A percentile compares a stretch with the other conserved stretches of the same genome.
These are phyloP conservation scores for Beauveria pseudobassiana DNA, from an alignment of 2,329 filamentous ascomycete genomes.

Conservation along the genomic window DNA sequence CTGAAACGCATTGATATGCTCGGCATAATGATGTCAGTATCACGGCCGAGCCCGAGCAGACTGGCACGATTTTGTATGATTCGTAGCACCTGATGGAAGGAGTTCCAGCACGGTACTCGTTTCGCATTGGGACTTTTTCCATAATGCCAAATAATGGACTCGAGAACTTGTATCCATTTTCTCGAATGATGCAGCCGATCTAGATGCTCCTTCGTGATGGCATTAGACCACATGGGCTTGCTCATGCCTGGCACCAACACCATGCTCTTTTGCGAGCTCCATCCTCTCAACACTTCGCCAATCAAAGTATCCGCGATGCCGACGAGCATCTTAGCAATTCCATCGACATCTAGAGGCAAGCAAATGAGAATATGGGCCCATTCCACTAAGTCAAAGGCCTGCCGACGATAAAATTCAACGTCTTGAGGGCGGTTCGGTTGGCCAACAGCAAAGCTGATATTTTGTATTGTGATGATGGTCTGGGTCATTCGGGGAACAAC, in stretches of 20 bases:
- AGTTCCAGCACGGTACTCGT: constrained; percentile 52
- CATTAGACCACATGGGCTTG: constrained; percentile 80
- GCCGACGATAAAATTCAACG: constrained; percentile 42
- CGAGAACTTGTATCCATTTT: constrained; percentile 79
- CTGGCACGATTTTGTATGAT: constrained; percentile 73
- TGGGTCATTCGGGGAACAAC: constrained; percentile 55
- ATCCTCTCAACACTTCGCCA: constrained; percentile 73
- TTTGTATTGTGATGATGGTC: constrained; percentile 53
- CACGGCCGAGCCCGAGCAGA: constrained; percentile 64
- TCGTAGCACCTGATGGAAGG: constrained; percentile 63
- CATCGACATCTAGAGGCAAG: constrained; percentile 77
- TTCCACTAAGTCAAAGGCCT: constrained; percentile 62
- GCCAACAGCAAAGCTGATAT: constrained; percentile 33
- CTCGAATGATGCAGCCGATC: constrained; percentile 68
- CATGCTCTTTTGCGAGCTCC: constrained; percentile 81
- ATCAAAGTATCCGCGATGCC: constrained; percentile 76
- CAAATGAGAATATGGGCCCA: constrained; percentile 87
- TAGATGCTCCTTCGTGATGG: constrained; percentile 80
- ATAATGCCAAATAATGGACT: constrained; percentile 78
- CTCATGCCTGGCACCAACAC: constrained; percentile 86
- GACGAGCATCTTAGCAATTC: constrained; percentile 78
- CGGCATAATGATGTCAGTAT: constrained; percentile 50
- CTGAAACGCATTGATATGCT: constrained; percentile 27
- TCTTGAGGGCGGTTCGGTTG: constrained; percentile 33
- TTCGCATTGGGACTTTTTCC: constrained; percentile 44